Evolutionary conservation across 2,329 filamentous ascomycete species (phyloP).

Genomic region (Hymenoscyphus repandus): DNA sequence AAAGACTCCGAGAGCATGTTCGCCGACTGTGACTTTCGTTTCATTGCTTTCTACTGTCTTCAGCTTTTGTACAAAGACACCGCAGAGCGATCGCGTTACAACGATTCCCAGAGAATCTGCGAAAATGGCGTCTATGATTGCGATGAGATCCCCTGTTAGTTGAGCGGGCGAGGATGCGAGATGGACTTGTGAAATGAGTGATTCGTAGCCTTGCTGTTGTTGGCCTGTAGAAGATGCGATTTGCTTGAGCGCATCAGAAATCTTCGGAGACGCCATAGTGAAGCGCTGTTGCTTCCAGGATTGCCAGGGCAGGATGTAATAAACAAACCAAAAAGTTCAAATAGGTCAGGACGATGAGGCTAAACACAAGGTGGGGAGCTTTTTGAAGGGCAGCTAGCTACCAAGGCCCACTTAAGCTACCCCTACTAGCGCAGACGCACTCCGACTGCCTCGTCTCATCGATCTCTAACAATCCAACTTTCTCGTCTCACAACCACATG

Average conservation of each 20-base stretch:
- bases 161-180: slow-evolving; percentile 16
- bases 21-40: slow-evolving; percentile 69
- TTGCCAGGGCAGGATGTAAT: not conserved
- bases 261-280: slow-evolving; percentile 33
- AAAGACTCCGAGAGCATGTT: slow-evolving; percentile 65
- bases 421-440: not conserved
- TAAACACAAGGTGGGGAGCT: not conserved
- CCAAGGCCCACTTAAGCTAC: slow-evolving; percentile 5
- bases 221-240: slow-evolving; percentile 38
- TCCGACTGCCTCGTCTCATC: no score
- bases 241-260: slow-evolving; percentile 40
- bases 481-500: no score
- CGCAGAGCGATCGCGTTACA: slow-evolving; percentile 26
- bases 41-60: slow-evolving; percentile 54
- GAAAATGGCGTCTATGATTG: slow-evolving; percentile 31
- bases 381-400: not conserved
- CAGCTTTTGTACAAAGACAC: slow-evolving; percentile 60
- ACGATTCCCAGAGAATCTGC: slow-evolving; percentile 30
- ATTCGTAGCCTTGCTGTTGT: slow-evolving; percentile 41
- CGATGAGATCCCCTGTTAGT: slow-evolving; percentile 24
- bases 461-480: no score
- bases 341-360: not conserved
- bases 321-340: not conserved
- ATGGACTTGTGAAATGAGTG: slow-evolving; percentile 39
- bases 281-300: not conserved